These are phyloP conservation scores for Nymphaea thermarum DNA, from an alignment of 164 flowering plant species.

Conservation along the genomic window DNA sequence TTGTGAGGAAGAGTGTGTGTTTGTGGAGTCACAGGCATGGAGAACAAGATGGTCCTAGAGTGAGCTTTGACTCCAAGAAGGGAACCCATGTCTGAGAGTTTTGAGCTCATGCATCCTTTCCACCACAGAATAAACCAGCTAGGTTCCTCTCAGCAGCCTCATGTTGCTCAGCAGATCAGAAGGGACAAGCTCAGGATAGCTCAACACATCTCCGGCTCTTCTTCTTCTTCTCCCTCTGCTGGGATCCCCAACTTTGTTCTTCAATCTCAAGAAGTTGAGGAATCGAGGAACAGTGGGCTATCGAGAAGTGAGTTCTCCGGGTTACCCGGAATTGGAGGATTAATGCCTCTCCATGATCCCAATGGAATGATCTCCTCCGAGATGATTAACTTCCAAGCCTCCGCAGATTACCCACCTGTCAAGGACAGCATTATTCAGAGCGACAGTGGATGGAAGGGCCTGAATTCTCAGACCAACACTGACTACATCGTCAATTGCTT, in stretches of 20 bases:
- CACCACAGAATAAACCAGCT: not conserved
- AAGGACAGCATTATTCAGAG: not conserved
- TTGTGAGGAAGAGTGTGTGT: not conserved
- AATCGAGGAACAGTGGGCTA: not conserved
- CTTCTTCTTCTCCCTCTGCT: conserved; percentile 16
- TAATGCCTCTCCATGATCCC: not conserved
- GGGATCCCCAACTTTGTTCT: not conserved
- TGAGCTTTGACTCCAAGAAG: not conserved
- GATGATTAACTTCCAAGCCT: not conserved
- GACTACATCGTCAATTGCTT: not conserved
- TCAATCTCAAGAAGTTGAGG: not conserved
- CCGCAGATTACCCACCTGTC: not conserved
- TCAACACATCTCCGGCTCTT: conserved; percentile 11
- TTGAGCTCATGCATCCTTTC: conserved; percentile 13
- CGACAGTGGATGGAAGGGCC: not conserved
- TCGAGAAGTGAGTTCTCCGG: not conserved
- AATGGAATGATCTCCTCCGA: not conserved
- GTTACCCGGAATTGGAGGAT: not conserved
- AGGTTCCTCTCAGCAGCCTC: conserved; percentile 11
- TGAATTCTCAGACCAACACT: not conserved
- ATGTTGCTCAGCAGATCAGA: conserved; percentile 82
- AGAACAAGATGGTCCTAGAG: not conserved
- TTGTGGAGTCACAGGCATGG: not conserved
- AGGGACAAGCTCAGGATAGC: conserved; percentile 65
- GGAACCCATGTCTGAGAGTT: conserved; percentile 43